Conservation (phyloP, 2,329 filamentous ascomycete genomes). For the Akanthomyces lecanii region DNA sequence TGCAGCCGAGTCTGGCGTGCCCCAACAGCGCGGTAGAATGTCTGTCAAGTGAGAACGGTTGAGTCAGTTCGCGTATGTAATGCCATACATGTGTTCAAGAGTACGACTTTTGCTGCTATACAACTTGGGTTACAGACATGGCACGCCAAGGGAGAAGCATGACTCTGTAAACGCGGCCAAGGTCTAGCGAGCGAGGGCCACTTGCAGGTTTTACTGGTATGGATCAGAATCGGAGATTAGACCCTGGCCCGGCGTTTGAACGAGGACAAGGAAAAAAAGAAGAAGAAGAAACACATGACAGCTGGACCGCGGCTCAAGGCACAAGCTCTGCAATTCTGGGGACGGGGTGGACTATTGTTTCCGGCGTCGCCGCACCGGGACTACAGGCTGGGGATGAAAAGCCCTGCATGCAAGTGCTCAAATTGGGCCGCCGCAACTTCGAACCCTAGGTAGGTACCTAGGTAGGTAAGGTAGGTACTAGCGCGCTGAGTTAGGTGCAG, state of each 20-base stretch:
- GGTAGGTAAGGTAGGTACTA: no score
- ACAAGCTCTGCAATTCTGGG: neutral
- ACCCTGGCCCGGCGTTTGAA: neutral
- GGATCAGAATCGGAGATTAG: neutral
- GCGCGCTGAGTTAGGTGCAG: no score
- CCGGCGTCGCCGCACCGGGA: conserved; percentile 3
- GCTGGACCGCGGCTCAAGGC: conserved; percentile 14
- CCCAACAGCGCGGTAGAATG: neutral
- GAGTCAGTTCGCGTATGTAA: neutral
- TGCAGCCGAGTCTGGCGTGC: neutral
- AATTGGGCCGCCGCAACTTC: neutral
- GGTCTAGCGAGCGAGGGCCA: neutral
- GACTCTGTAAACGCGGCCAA: neutral
- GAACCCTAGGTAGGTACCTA: no score
- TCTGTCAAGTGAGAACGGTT: neutral
- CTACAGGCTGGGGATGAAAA: neutral
- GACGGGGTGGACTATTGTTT: neutral
- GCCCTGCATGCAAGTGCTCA: neutral
- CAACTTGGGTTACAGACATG: neutral
- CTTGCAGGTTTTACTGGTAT: neutral
- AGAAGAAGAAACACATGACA: conserved; percentile 1
- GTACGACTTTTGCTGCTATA: neutral
- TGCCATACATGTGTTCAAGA: neutral
- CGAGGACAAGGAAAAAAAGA: neutral
- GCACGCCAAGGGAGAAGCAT: neutral